Conservation (phyloP, 345 rosid species). For the Luvunga scandens region DNA sequence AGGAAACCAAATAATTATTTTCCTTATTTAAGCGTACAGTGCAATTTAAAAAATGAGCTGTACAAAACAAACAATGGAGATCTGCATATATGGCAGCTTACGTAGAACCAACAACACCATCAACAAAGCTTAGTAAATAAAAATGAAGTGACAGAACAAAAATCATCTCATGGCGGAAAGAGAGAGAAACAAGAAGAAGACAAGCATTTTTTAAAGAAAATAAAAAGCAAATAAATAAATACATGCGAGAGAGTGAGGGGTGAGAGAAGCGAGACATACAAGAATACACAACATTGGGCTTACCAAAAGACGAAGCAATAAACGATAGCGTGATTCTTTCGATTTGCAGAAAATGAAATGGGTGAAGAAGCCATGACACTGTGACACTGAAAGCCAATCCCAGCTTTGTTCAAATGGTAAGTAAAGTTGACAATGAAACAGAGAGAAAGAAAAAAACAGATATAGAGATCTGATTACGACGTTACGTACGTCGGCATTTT, state of each 20-base stretch:
- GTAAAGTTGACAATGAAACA: not conserved
- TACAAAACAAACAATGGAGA: conserved; percentile 12
- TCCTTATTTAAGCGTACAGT: not conserved
- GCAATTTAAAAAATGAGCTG: not conserved
- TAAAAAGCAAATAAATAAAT: conserved; percentile 4
- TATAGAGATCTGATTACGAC: conserved; percentile 20
- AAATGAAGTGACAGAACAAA: not conserved
- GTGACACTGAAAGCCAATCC: not conserved
- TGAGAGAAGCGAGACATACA: conserved; percentile 28
- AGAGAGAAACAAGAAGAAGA: conserved; percentile 16
- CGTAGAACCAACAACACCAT: not conserved
- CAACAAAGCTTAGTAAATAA: conserved; percentile 6
- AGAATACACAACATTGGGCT: conserved; percentile 28
- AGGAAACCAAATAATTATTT: too few species aligned
- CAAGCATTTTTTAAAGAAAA: not conserved
- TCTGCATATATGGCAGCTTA: not conserved
- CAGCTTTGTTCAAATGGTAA: not conserved
- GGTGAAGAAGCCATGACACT: conserved; percentile 19
- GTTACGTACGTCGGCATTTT: not conserved
- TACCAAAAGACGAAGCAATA: conserved; percentile 18
- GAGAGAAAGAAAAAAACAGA: not conserved
- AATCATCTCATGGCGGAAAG: conserved; percentile 2
- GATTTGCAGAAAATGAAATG: conserved; percentile 1
- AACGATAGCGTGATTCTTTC: not conserved
- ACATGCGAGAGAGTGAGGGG: not conserved